Percentiles rank a stretch among this genome's conserved stretches.
Conservation (phyloP, 805 yeast genomes). For the Naumovozyma dairenensis region DNA sequence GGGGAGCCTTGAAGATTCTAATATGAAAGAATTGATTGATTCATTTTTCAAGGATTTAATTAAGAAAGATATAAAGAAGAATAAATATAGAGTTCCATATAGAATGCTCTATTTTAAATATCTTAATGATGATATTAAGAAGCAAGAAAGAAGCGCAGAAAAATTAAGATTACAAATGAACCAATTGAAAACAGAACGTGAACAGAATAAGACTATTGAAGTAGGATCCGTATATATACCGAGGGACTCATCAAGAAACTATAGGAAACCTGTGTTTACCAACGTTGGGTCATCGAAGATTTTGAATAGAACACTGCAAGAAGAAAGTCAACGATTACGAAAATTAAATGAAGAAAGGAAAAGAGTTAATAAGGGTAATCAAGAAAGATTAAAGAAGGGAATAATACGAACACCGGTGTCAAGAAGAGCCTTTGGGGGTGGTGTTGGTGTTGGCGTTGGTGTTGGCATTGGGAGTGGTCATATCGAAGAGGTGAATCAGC, state of each 20-base stretch:
- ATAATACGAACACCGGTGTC: conserved; percentile 2
- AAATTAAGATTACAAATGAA: conserved; percentile 27
- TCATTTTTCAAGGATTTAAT: conserved; percentile 9
- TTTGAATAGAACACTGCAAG: no score
- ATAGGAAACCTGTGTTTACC: no score
- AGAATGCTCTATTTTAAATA: conserved; percentile 29
- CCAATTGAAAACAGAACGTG: conserved; percentile 24
- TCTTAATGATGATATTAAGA: conserved; percentile 25
- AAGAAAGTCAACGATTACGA: no score
- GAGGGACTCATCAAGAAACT: no score
- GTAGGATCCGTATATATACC: conserved; percentile 8
- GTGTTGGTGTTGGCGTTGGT: conserved; percentile 14
- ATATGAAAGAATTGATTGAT: conserved; percentile 12
- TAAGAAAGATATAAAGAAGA: conserved; percentile 13
- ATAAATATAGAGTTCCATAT: conserved; percentile 29
- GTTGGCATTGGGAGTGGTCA: background rate
- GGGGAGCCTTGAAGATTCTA: no score
- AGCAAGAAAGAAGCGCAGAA: conserved; percentile 29
- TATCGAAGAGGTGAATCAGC: no score
- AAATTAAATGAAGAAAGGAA: no score
- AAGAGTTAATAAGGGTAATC: conserved; percentile 17
- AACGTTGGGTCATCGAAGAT: no score
- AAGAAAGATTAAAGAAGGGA: conserved; percentile 12
- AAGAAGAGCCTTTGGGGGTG: conserved; percentile 28
- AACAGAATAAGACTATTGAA: conserved; percentile 23